Conservation (phyloP, 257 asterid species). For the Gentiana macrophylla region DNA sequence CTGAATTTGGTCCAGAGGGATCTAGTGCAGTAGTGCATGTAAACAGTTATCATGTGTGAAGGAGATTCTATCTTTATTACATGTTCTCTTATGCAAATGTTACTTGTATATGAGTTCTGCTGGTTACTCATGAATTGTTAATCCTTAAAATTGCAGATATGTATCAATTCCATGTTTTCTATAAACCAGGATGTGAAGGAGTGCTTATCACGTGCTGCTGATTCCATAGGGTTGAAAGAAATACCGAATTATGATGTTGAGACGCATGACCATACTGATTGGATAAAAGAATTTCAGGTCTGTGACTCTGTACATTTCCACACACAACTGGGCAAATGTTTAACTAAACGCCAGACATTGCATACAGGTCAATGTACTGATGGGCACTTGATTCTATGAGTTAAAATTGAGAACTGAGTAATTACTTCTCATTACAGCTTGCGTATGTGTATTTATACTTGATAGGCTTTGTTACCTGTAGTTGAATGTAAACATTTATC, state of each 20-base stretch:
- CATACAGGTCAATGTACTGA: too few relatives aligned
- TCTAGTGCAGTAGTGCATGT: not conserved
- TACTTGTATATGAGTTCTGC: not conserved
- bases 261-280: slow-evolving; percentile 61
- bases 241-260: slow-evolving; percentile 51
- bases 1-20: not conserved
- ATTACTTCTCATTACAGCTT: too few relatives aligned
- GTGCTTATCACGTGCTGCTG: slow-evolving; percentile 67
- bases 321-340: not conserved
- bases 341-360: not conserved
- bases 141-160: slow-evolving; percentile 32
- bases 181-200: slow-evolving; percentile 58
- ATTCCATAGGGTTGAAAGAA: slow-evolving; percentile 70
- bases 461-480: not conserved
- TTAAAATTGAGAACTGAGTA: too few relatives aligned
- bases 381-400: too few relatives aligned
- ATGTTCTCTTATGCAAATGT: not conserved
- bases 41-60: not conserved
- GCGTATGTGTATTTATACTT: not conserved
- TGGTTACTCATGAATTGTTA: slow-evolving; percentile 3
- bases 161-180: slow-evolving; percentile 53
- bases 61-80: not conserved
- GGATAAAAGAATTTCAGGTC: slow-evolving; percentile 77
- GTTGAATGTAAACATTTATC: not conserved
- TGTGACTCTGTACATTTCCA: not conserved